Evolutionary conservation across 768 basidiomycete species (phyloP), one percentile per base, ranked within the genome.

Genomic region (Paxillus ammoniavirescens): DNA sequence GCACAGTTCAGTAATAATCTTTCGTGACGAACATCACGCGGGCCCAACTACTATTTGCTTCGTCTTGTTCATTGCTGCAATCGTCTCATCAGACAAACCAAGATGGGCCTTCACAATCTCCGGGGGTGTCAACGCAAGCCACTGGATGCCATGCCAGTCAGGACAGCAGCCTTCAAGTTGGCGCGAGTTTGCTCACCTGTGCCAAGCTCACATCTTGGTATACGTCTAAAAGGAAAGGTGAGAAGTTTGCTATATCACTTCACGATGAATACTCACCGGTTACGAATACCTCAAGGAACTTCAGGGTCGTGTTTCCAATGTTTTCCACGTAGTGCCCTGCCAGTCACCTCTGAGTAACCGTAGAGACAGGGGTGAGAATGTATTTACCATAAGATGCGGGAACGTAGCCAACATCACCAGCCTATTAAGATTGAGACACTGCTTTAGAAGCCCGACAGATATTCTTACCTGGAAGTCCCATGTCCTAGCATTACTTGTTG

Each of bases 301-400:
- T 71, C 18, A 82, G 61, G 4, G 80, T 77, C 12, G 73, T 73
- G 53, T 80, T 79, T 31, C 81, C 78, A 7, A 69, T 77, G 53
- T 82, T 82, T 62, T 82, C 82, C 6, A 82, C 74, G 44, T 81
- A 82, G 54, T 82, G 81, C 4, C 78, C 77, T 77, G 41, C 13
- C 35, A 12, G 12, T 28, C 1, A 2, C 35, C 18, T 17, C 7
- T 54, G 8, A 44, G 46, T 17, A 1, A 6, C 15, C 8, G 10
- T 38, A 8, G 9, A 18, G 13, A 15, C 5, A 8, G n/a, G 15
- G 30, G 12, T 28, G 8, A 36, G 41, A 35, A 5, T 1, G 14
- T 5, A 5, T 58, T 48, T 36, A 59, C 64, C 64, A 17, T 53
- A 59, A 6, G 41, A 38, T 14, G 53, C 42, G 5, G 57, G 55